Conservation (phyloP, 2,329 filamentous ascomycete species). For the Tolypocladium guangdongense region DNA sequence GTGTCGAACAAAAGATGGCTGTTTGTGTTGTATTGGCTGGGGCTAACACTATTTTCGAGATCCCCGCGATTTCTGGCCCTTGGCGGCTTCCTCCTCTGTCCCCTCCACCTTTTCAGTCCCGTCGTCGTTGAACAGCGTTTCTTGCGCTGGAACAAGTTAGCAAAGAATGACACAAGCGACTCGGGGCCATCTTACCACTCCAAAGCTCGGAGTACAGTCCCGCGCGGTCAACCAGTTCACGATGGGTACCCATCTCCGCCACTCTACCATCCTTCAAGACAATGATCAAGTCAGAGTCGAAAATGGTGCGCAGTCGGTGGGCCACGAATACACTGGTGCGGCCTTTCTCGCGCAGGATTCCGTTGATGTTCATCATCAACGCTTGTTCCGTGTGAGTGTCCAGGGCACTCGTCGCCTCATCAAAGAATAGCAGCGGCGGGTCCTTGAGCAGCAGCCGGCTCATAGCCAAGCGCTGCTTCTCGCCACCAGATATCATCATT, state of each 20-base stretch:
- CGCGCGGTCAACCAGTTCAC: slow-evolving; percentile 64
- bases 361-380: slow-evolving; percentile 84
- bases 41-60: neutral
- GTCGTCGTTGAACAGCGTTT: slow-evolving; percentile 43
- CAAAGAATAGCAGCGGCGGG: slow-evolving; percentile 83
- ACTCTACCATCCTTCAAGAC: slow-evolving; percentile 76
- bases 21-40: neutral
- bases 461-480: slow-evolving; percentile 85
- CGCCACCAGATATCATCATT: slow-evolving; percentile 92
- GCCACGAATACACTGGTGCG: slow-evolving; percentile 93
- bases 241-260: slow-evolving; percentile 82
- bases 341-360: slow-evolving; percentile 76
- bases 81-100: slow-evolving; percentile 9
- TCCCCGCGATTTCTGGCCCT: neutral
- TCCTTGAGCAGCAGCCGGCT: slow-evolving; percentile 79
- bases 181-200: slow-evolving; percentile 54
- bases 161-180: neutral
- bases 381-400: slow-evolving; percentile 92
- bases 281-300: slow-evolving; percentile 86
- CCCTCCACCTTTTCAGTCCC: slow-evolving; percentile 29
- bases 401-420: slow-evolving; percentile 85
- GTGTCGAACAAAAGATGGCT: too few relatives aligned
- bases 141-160: slow-evolving; percentile 39
- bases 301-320: slow-evolving; percentile 85
- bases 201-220: slow-evolving; percentile 84